Percentiles rank a stretch among this genome's conserved stretches.
Conservation (phyloP, 345 rosid genomes). For the Lenwebbia sp. region DNA sequence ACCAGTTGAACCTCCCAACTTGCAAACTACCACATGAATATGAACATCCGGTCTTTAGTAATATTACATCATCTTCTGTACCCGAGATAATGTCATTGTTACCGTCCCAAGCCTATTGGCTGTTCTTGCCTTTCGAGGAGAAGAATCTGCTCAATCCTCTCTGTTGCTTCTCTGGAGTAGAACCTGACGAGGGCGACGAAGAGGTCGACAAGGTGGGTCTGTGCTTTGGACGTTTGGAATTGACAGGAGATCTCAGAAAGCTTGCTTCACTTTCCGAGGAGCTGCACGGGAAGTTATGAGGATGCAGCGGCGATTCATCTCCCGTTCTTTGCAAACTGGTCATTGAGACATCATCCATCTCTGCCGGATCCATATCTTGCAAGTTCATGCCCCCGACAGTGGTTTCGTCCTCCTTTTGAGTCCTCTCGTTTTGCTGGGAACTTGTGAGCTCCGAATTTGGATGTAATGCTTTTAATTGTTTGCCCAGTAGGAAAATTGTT, state of each 20-base stretch:
- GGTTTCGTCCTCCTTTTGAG: not conserved
- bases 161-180: conserved; percentile 62
- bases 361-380: conserved; percentile 26
- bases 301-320: conserved; percentile 26
- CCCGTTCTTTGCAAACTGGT: conserved; percentile 13
- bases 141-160: conserved; percentile 95
- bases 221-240: conserved; percentile 38
- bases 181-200: conserved; percentile 11
- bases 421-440: conserved; percentile 34
- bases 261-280: conserved; percentile 51
- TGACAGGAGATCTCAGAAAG: conserved; percentile 43
- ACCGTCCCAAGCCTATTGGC: conserved; percentile 5
- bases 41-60: not conserved
- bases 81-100: not conserved
- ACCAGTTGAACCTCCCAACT: conserved; percentile 2
- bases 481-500: conserved; percentile 90
- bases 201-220: conserved; percentile 57
- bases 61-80: not conserved
- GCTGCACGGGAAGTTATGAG: conserved; percentile 26
- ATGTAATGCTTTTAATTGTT: conserved; percentile 65
- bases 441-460: conserved; percentile 32
- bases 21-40: not conserved
- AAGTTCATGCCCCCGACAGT: conserved; percentile 13
- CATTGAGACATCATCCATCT: conserved; percentile 17
- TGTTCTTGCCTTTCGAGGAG: conserved; percentile 71